Base-by-base conservation (phyloP, 2,329 filamentous ascomycete species). In the Fusarium denticulatum region DNA sequence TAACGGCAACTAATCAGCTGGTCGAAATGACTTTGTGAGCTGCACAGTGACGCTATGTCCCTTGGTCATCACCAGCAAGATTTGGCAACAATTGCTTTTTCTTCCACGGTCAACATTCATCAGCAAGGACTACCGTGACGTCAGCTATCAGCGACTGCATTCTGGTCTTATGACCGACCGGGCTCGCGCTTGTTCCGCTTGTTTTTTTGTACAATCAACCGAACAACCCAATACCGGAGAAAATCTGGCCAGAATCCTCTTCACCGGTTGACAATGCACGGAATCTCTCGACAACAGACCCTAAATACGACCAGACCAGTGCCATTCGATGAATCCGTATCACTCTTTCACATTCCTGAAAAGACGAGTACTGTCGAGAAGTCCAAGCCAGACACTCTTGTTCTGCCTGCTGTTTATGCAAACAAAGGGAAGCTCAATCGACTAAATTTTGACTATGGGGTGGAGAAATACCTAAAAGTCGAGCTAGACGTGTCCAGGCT, bases 281-380 rank as follows among this genome's bases (percentile, higher is more conserved):
- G 7, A n/a, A 24, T 49, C 3, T 49, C 46, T 18, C 22, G 15
- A 5, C 28, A 32, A 4, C 22, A 32, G 11, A 32, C 46, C 1
- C 11, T 49, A 1, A 18, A 11, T 10, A 49, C 46, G 0, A 11
- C 1, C 1, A 49, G 28, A n/a, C 46, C 22, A 13, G 11, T 49
- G 1, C 46, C 28, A n/a, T 49, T 49, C 11, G 28, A 49, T 13
- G 3, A 18, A 13, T 32, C 46, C 7, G 28, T 49, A 32, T 49
- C 46, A 49, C 3, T 32, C 0, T 32, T 49, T 24, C 15, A n/a
- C 28, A n/a, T 49, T 2, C 46, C 28, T 0, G 9, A 32, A 0
- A 3, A 2, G 3, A 2, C 7, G 7, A 32, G 7, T 5, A 32
- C 0, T 5, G 0, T 18, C 0, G 5, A 13, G 4, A 4, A 14